Evolutionary conservation across 2,329 filamentous ascomycete genomes (phyloP).

Genomic region (Rutstroemia sp.): DNA sequence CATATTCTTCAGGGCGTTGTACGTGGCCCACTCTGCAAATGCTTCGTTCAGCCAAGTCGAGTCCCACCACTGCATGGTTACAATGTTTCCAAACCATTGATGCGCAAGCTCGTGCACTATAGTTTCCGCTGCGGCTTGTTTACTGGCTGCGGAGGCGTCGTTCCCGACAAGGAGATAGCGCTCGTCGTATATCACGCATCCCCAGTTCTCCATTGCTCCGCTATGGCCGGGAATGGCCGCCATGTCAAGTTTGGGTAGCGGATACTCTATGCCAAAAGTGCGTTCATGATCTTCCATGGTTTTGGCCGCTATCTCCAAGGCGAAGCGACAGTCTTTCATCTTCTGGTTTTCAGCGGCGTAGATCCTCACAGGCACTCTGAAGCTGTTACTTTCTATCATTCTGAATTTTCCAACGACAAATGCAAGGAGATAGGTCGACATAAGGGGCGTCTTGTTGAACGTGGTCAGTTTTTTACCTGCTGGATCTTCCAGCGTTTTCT

Average conservation of each 20-base stretch:
- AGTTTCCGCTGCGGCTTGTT: conserved; percentile 28
- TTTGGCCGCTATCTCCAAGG: conserved; percentile 54
- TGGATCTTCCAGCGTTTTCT: conserved; percentile 32
- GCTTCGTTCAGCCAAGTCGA: conserved; percentile 67
- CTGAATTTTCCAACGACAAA: conserved; percentile 65
- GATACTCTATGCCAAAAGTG: conserved; percentile 59
- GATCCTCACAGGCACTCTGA: conserved; percentile 61
- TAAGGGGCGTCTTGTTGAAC: conserved; percentile 60
- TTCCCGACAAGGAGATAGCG: conserved; percentile 32
- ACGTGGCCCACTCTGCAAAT: conserved; percentile 55
- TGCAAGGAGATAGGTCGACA: conserved; percentile 65
- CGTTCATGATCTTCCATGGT: conserved; percentile 65
- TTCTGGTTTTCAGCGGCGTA: conserved; percentile 44
- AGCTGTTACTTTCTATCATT: conserved; percentile 58
- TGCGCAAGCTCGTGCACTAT: conserved; percentile 68
- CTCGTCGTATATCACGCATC: conserved; percentile 64
- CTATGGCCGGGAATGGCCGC: conserved; percentile 62
- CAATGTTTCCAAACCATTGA: conserved; percentile 70
- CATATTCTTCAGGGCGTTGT: conserved; percentile 11
- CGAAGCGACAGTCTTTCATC: conserved; percentile 10
- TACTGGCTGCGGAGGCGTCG: conserved; percentile 36
- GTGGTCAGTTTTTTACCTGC: conserved; percentile 57
- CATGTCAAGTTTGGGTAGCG: conserved; percentile 70
- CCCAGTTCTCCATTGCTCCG: conserved; percentile 72
- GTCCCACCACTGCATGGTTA: conserved; percentile 72